These are phyloP conservation scores for Fusarium pseudocircinatum DNA, from an alignment of 2,329 filamentous ascomycete genomes.

Conservation along the genomic window DNA sequence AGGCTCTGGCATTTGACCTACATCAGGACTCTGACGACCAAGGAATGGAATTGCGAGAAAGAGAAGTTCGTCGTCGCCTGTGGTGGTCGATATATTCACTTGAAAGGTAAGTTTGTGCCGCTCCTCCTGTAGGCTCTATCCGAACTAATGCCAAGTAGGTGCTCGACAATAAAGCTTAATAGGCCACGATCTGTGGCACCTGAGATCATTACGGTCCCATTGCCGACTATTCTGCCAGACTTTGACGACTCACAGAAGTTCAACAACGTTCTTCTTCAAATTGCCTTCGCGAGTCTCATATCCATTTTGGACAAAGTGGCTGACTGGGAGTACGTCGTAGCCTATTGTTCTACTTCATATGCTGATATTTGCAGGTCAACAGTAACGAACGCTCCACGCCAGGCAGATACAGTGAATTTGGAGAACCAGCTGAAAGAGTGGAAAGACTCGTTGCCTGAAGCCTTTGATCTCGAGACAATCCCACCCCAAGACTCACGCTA, in stretches of 20 bases:
- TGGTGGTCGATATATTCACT: conserved; percentile 3
- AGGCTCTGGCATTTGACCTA: neutral
- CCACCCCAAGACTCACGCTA: neutral
- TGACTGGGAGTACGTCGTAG: neutral
- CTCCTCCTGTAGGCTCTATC: rapidly evolving
- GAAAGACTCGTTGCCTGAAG: neutral
- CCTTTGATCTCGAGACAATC: neutral
- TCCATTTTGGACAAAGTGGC: neutral
- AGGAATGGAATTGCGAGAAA: neutral
- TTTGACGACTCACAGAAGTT: neutral
- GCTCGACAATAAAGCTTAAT: neutral
- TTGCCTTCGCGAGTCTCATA: neutral
- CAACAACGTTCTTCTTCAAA: neutral
- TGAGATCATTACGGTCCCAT: neutral
- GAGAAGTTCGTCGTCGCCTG: neutral
- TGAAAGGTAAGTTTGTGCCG: neutral
- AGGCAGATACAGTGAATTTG: neutral
- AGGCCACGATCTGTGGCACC: neutral
- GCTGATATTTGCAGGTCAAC: neutral
- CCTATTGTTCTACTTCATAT: rapidly evolving
- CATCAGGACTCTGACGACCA: neutral
- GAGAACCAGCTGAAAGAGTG: neutral
- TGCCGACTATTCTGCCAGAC: neutral
- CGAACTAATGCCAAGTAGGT: neutral
- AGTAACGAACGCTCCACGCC: neutral